Base-by-base conservation (phyloP, 2,329 filamentous ascomycete genomes). In the Didymella glomerata region DNA sequence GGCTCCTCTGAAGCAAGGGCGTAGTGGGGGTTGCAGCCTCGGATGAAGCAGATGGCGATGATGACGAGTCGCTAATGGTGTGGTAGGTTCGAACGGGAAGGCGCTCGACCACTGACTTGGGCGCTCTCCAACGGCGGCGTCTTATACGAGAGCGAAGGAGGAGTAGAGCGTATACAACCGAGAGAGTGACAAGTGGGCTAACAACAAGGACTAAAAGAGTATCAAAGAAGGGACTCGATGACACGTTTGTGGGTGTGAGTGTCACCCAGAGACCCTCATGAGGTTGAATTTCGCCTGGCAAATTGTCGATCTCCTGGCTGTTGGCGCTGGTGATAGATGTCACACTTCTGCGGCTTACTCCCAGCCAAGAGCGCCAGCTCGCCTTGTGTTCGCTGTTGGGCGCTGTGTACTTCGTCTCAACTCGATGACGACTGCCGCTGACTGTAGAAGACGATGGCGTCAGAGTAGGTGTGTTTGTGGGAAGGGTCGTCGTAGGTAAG, bases 1-100 rank as follows among this genome's bases (percentile, higher is more conserved):
- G 55, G 16, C 64, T 51, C 28, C 75, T 75, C 56, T 91, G 88
- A 40, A 97, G 84, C 28, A 97, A 81, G 7, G 94, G 93, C 3
- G 93, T 96, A 0, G 90, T 91, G 0, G 89, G 88, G 4, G 89
- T 92, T 2, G 88, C 84, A 62, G 84, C 84, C 13, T 82, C 83
- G 0, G 88, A 88, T 20, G 88, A 91, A 4, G 90, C 82, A 2
- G 88, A 74, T 49, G 88, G 82, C 11, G 66, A 57, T 20, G 58
- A 57, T 13, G 85, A 86, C 68, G 70, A 85, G 70, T 76, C 85
- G 79, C 76, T 86, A 1, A 97, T 91, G 0, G 93, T 96, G 70
- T 96, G 93, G 72, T 97, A 99, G 0, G 93, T 98, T 59, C 94
- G 88, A 14, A 99, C 93, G 2, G 95, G 95, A n/a, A 99, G 84